Base-by-base conservation (phyloP, 139 green algal species). In the Picochlorum sp. region DNA sequence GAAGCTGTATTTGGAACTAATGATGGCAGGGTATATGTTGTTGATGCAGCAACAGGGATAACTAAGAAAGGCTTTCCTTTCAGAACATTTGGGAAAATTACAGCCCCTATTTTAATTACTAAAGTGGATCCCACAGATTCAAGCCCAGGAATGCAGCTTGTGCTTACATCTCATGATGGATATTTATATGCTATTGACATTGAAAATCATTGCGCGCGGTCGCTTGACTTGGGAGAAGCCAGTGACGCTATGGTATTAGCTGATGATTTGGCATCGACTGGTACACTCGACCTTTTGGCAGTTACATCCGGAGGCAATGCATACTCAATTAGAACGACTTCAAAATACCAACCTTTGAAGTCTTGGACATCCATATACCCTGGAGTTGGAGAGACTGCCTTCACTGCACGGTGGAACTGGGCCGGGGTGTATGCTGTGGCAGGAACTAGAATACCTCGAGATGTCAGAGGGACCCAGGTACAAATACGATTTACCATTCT, bases 271-370 rank as follows among this genome's bases (percentile, higher is more conserved):
- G 78, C 89, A 50, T 71, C 75, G 31, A 73, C 91, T 60, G 57
- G 33, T 13, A 14, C 39, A 32, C 69, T 94, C 55, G 89, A 97
- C 55, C 74, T 98, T 44, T 33, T 98, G 26, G 76, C 93, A 37
- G 64, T 87, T 29, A 96, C 92, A 50, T 95, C 95, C 33, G 39
- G 20, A 7, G 92, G 92, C 47, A 91, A 94, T 59, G 71, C 98
- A 7, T 96, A 96, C 63, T 59, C 61, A 33, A 85, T 96, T 20
- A 71, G 85, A 56, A 94, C 89, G 14, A 45, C 55, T 2, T 74
- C 73, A 16, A 25, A 59, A 16, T 86, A 89, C 60, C 78, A 95
- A 59, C 84, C 90, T 24, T 72, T 96, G 24, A 88, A 84, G 62
- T 65, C 74, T 0, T 88, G 83, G 81, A 57, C 67, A 16, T 40